phyloP scores from a whole-genome alignment of 495 filamentous ascomycete genomes.

The Cercophora sp. region DNA sequence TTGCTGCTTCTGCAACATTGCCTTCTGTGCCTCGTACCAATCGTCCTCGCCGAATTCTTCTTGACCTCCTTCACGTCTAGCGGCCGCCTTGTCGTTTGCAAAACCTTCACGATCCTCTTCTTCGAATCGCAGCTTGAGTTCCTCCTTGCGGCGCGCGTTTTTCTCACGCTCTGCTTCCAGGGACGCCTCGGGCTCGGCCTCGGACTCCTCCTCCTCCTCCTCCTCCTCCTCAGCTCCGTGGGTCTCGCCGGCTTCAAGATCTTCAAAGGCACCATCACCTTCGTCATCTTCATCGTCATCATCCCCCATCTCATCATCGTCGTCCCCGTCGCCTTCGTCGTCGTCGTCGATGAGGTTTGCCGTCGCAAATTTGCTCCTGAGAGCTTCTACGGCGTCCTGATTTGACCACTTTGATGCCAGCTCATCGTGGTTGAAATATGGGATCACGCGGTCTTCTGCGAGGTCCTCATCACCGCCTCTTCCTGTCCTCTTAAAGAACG shows the following conservation, averaged over 20 bases:
- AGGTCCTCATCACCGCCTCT: constrained; percentile 59
- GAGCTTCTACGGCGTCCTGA: constrained; percentile 67
- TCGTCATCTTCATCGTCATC: constrained; percentile 80
- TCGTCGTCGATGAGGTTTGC: constrained; percentile 54
- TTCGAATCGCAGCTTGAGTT: constrained; percentile 89
- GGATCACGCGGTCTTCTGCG: constrained; percentile 71
- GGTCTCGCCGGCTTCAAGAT: constrained; percentile 74
- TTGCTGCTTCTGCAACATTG: constrained; percentile 86
- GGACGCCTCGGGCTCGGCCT: constrained; percentile 34
- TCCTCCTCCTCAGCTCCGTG: constrained; percentile 56
- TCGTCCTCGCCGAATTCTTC: constrained; percentile 93
- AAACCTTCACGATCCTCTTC: constrained; percentile 95
- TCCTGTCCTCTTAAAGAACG: constrained; percentile 74
- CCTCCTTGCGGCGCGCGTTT: constrained; percentile 90
- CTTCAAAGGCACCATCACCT: constrained; percentile 86
- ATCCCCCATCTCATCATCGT: constrained; percentile 43
- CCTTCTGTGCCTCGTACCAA: constrained; percentile 97
- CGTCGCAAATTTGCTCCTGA: constrained; percentile 71
- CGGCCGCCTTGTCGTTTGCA: constrained; percentile 74
- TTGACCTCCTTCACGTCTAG: constrained; percentile 55
- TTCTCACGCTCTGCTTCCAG: constrained; percentile 71
- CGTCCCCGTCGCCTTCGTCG: constrained; percentile 44
- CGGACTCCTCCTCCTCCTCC: constrained; percentile 57
- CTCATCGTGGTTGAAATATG: constrained; percentile 72
- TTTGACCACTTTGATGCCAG: constrained; percentile 83